Evolutionary conservation across 106 monocot genomes (phyloP).

Genomic region (Acanthochlamys bracteata): DNA sequence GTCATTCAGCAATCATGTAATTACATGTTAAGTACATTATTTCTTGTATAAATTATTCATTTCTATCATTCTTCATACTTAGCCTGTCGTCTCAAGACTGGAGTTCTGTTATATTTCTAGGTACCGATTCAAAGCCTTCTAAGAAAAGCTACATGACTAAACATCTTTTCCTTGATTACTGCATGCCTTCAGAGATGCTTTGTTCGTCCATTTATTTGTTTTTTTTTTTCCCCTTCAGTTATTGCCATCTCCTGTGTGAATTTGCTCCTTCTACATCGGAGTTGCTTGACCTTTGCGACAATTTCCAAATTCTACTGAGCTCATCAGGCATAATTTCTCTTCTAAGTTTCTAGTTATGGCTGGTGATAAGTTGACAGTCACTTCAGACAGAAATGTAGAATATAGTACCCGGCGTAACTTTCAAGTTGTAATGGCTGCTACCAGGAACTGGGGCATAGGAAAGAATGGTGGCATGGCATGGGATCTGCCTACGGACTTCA

Average conservation of each 20-base stretch:
- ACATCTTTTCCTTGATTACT: too few species aligned
- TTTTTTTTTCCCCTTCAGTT: conserved; percentile 9
- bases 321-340: conserved; percentile 3
- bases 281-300: neutral
- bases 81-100: neutral
- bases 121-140: neutral
- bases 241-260: neutral
- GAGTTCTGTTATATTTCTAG: neutral
- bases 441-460: conserved; percentile 77
- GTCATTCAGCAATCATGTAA: conserved; percentile 12
- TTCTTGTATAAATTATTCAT: neutral
- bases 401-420: conserved; percentile 39
- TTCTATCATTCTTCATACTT: neutral
- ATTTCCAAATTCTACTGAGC: conserved; percentile 1
- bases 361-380: conserved; percentile 6
- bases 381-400: conserved; percentile 22
- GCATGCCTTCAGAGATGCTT: too few species aligned
- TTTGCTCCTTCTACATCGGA: neutral
- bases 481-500: conserved; percentile 77
- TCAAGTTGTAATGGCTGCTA: conserved; percentile 90
- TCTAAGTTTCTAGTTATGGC: conserved; percentile 17
- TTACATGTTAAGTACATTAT: conserved; percentile 8
- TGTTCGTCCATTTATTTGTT: too few species aligned
- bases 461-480: conserved; percentile 86
- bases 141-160: too few species aligned